Conservation (phyloP, 2,329 filamentous ascomycete genomes). For the Dichotomopilus funicola region DNA sequence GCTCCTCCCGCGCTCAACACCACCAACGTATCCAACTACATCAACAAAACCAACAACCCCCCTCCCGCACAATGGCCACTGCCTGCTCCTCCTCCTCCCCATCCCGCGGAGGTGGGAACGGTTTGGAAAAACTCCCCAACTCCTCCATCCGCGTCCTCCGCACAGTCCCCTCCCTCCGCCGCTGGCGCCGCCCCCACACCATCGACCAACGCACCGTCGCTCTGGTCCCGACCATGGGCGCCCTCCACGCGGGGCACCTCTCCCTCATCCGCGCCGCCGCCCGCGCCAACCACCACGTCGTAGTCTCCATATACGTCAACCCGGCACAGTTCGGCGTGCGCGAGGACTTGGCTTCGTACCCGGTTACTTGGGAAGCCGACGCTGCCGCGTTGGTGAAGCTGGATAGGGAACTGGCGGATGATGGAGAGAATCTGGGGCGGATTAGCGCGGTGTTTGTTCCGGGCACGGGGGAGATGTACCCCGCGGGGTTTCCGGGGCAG, state of each 20-base stretch:
- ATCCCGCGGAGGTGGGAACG: constrained; percentile 12
- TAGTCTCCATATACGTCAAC: constrained; percentile 93
- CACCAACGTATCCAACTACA: no score
- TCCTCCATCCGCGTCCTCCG: constrained; percentile 66
- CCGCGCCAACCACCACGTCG: constrained; percentile 74
- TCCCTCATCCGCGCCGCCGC: constrained; percentile 80
- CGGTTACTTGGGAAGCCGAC: constrained; percentile 81
- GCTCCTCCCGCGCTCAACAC: background rate
- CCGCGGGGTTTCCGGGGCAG: constrained; percentile 66
- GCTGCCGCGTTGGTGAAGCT: constrained; percentile 58
- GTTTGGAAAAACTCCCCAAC: constrained; percentile 44
- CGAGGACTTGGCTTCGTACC: constrained; percentile 86
- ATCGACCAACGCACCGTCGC: constrained; percentile 66
- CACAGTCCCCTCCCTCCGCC: constrained; percentile 62
- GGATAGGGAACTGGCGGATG: constrained; percentile 63
- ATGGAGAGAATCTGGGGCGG: constrained; percentile 55
- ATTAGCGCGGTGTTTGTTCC: constrained; percentile 84
- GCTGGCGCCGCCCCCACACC: constrained; percentile 60
- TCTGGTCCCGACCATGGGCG: constrained; percentile 95
- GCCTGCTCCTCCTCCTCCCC: constrained; percentile 21
- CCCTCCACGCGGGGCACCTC: constrained; percentile 86
- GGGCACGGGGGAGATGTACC: constrained; percentile 79
- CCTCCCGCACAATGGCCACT: constrained; percentile 27
- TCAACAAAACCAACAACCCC: background rate
- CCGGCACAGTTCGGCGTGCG: constrained; percentile 88